Evolutionary conservation across 169 alveolate genomes (phyloP).

Genomic region (Besnoitia besnoiti): DNA sequence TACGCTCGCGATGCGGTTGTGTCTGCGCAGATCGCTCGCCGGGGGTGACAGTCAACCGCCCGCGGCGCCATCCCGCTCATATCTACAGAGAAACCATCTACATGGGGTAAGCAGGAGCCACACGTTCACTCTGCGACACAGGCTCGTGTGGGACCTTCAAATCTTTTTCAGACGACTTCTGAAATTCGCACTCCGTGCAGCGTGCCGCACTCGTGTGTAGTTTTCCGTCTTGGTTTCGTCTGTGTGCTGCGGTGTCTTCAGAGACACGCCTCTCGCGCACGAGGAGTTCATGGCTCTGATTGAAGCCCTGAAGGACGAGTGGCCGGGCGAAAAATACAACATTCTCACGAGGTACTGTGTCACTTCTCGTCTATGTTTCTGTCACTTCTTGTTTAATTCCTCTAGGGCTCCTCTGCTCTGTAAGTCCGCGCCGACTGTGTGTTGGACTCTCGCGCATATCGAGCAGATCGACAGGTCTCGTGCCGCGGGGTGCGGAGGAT

Average conservation of each 20-base stretch:
- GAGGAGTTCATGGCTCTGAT: constrained; percentile 9
- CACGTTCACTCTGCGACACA: too few relatives aligned
- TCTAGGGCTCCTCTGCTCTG: not conserved
- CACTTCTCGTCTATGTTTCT: not conserved
- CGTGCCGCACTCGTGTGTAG: not conserved
- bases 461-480: too few relatives aligned
- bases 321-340: constrained; percentile 58
- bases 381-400: not conserved
- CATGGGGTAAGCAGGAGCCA: constrained; percentile 46
- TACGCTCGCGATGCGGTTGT: not conserved
- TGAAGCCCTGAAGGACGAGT: constrained; percentile 40
- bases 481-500: too few relatives aligned
- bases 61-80: constrained; percentile 56
- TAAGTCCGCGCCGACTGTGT: too few relatives aligned
- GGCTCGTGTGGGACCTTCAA: too few relatives aligned
- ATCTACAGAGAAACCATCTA: constrained; percentile 53
- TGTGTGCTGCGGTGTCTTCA: not conserved
- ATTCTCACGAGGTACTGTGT: constrained; percentile 37
- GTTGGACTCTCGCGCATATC: too few relatives aligned
- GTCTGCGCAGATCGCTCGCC: constrained; percentile 29
- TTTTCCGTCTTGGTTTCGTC: not conserved
- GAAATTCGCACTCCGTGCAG: not conserved
- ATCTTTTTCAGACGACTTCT: too few relatives aligned
- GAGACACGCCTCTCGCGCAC: constrained; percentile 13
- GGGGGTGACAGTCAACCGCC: constrained; percentile 45